These are phyloP conservation scores for Phytophthora boehmeriae DNA, from an alignment of 352 stramenopile genomes.

Conservation along the genomic window DNA sequence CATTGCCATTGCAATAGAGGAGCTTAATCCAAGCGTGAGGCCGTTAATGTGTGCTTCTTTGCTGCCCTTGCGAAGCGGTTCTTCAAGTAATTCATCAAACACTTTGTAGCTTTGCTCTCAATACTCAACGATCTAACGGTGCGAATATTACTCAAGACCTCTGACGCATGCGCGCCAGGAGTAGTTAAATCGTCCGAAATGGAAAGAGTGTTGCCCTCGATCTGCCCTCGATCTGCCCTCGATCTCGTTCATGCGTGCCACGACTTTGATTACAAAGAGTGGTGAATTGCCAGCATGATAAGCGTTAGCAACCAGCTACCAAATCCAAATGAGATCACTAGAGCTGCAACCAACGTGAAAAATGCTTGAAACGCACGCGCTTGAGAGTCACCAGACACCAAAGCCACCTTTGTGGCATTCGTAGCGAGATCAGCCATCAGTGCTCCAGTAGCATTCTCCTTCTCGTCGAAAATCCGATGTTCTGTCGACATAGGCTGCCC, in stretches of 20 bases:
- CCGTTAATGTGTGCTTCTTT: slow-evolving; percentile 38
- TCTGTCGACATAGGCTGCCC: slow-evolving; percentile 34
- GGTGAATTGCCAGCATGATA: slow-evolving; percentile 63
- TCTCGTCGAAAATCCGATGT: slow-evolving; percentile 71
- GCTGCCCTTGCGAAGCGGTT: slow-evolving; percentile 22
- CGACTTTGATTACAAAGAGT: slow-evolving; percentile 42
- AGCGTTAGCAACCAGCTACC: slow-evolving; percentile 69
- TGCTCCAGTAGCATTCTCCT: slow-evolving; percentile 53
- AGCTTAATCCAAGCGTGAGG: slow-evolving; percentile 68
- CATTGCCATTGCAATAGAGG: slow-evolving; percentile 39
- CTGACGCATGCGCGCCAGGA: slow-evolving; percentile 38
- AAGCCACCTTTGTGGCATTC: slow-evolving; percentile 41
- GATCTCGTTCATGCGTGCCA: slow-evolving; percentile 39
- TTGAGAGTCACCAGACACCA: slow-evolving; percentile 47
- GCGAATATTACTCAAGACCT: slow-evolving; percentile 46
- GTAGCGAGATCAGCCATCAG: too few species aligned
- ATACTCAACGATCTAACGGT: slow-evolving; percentile 39
- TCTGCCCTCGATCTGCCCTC: slow-evolving; percentile 4
- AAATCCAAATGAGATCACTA: slow-evolving; percentile 59
- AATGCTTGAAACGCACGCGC: slow-evolving; percentile 42
- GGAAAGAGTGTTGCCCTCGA: too few species aligned
- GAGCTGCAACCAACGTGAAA: slow-evolving; percentile 44
- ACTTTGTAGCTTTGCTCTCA: slow-evolving; percentile 22
- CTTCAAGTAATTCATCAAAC: slow-evolving; percentile 24
- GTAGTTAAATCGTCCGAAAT: slow-evolving; percentile 21